These are phyloP conservation scores for Zea mays DNA, from an alignment of 176 grass and related monocot genomes.

Conservation along the genomic window Zm-B73-REFERENCE-NAM-5.0 NC_050099.1:185439001-185439500, in stretches of 20 bases:
- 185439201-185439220: neutral
- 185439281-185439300: neutral
- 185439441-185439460: constrained; percentile 28
- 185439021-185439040: constrained; percentile 34
- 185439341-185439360: too few relatives aligned
- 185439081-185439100: neutral
- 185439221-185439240: neutral
- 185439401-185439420: neutral
- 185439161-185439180: too few relatives aligned
- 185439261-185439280: neutral
- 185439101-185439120: too few relatives aligned
- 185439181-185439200: too few relatives aligned
- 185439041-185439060: neutral
- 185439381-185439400: neutral
- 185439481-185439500: neutral
- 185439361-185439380: too few relatives aligned
- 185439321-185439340: neutral
- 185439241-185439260: neutral
- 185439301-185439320: neutral
- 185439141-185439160: too few relatives aligned
- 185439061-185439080: neutral
- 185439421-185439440: too few relatives aligned
- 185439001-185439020: constrained; percentile 20
- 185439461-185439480: constrained; percentile 21
- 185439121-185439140: too few relatives aligned